phyloP scores from a whole-genome alignment of 225 moss, liverwort and hornwort genomes.

The Asterella californica region DNA sequence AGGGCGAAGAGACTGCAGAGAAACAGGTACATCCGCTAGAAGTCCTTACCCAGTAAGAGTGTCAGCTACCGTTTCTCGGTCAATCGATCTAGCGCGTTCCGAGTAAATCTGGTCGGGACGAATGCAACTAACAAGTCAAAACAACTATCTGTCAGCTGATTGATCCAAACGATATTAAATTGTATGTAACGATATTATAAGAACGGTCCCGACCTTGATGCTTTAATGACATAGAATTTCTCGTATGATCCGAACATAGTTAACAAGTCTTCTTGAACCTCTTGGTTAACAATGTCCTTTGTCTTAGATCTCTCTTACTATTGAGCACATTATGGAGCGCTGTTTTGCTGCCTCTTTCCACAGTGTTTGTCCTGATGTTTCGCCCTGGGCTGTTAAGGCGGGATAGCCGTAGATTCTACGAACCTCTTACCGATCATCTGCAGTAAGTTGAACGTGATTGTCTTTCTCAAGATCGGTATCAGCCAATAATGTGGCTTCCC shows the following conservation, averaged over 20 bases:
- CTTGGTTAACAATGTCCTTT: too few relatives aligned
- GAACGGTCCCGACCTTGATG: neutral
- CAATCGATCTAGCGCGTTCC: neutral
- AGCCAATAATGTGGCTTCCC: neutral
- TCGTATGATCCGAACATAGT: neutral
- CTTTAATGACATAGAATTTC: neutral
- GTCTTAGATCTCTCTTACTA: neutral
- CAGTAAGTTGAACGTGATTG: neutral
- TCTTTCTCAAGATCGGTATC: neutral
- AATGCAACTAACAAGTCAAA: neutral
- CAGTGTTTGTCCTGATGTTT: neutral
- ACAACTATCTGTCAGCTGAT: neutral
- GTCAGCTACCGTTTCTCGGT: neutral
- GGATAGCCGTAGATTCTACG: neutral
- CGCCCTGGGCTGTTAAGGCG: neutral
- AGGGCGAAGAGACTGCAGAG: neutral
- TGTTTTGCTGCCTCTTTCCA: neutral
- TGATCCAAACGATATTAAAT: neutral
- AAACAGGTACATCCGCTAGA: conserved; percentile 1
- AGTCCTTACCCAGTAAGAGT: neutral
- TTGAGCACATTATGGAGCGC: neutral
- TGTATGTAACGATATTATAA: too few relatives aligned
- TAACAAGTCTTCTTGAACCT: too few relatives aligned
- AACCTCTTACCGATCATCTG: neutral
- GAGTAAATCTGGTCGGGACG: neutral